Base-by-base conservation (phyloP, 129 eudicot genomes). In the Helianthus tuberosus region DNA sequence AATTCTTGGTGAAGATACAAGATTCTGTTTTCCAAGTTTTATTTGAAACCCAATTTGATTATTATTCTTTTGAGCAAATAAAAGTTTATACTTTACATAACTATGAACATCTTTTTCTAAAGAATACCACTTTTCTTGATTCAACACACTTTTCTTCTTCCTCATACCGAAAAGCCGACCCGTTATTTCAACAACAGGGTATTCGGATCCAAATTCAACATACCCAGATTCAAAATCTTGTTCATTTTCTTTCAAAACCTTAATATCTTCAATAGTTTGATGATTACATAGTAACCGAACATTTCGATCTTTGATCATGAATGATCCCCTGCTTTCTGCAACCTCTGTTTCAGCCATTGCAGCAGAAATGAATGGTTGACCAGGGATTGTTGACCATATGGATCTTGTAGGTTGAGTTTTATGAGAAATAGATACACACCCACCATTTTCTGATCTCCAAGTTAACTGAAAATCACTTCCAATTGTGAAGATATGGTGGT, bases 321-420 rank as follows among this genome's bases (percentile, higher is more conserved):
- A 95, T 52, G 99, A 95, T 84, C 99, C 99, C 49, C 99, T 89
- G 86, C 99, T 95, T 78, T 95, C 99, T 79, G 87, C 88, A 51
- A 95, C 86, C 82, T 91, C 95, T 67, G 99, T 91, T 79, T 91
- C 96, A 57, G 87, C 97, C 80, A 79, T 77, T 48, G 94, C 99
- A 27, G 97, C 88, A 49, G 96, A 91, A 20, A 95, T 84, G 78
- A 95, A 95, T 49, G 99, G 81, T 82, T 88, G 88, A 10, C 97
- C 99, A 52, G 92, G 94, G 62, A 85, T 74, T 54, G 97, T 88
- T 4, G 94, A 80, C 99, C 99, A 95, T 64, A 95, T 81, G 78
- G 93, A 75, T 71, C 89, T 84, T 65, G 77, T 72, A 5, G 91
- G 96, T 17, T 87, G 80, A 39, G 91, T 80, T 11, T 77, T 74